Base-by-base conservation (phyloP, 2,329 filamentous ascomycete species). In the Arthrobotrys iridis region DNA sequence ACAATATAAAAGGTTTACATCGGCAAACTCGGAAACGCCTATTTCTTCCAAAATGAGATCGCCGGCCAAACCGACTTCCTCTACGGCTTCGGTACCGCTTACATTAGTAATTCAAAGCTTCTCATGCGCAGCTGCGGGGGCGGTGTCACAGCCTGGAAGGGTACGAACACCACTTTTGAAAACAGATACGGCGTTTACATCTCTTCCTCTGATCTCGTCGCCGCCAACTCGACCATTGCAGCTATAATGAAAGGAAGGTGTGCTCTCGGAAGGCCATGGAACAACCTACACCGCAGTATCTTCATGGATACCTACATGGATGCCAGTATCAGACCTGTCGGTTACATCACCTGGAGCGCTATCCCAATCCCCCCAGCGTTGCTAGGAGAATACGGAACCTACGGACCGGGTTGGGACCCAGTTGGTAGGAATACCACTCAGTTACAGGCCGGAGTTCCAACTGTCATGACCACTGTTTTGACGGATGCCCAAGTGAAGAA, bases 181-280 rank as follows among this genome's bases (percentile, higher is more conserved):
- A 91, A 91, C 81, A 89, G 88, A 78, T 90, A 90, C 80, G 89
- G 89, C 6, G 86, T 88, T 0, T 91, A 91, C 80, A 85, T 91
- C 71, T 84, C 87, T 52, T 83, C 86, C 26, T 87, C 86, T 0
- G 81, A 82, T 1, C 83, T 89, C 2, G 80, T 83, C 0, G 86
- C 87, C 1, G 86, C 87, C 22, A 91, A 91, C 78, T 77, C 79
- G 13, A 82, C 82, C 15, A 82, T 85, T 15, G 82, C 83, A 1
- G 55, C 78, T 5, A n/a, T 30, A 8, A 74, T 74, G 35, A 77
- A 77, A 13, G 85, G 84, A 0, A 81, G 83, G 77, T 90, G 88
- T 79, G 83, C 87, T 0, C 83, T 90, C 0, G 88, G 88, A 0
- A 81, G 88, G n/a, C 88, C 88, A 0, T 90, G 88, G 85, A 90